A percentile compares a stretch with the other conserved stretches of the same genome.
phyloP scores from a whole-genome alignment of 805 yeast species.

The Citeromyces nyonsensis region DNA sequence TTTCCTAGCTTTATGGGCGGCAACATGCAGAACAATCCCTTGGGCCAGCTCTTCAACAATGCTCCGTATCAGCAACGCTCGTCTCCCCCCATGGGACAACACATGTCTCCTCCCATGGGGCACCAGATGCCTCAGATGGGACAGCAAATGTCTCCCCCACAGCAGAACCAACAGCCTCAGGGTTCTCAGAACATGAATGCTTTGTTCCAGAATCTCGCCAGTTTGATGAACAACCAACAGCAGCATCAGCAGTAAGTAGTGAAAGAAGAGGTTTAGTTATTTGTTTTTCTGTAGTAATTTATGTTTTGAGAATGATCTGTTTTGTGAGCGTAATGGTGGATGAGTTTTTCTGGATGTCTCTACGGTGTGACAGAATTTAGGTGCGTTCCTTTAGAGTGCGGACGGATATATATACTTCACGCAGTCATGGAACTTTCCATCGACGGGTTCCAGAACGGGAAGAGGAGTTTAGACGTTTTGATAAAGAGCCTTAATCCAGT shows the following conservation, averaged over 20 bases:
- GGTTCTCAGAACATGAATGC: slow-evolving; percentile 14
- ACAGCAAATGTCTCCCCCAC: slow-evolving; percentile 17
- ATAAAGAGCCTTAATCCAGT: no score
- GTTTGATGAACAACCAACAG: slow-evolving; percentile 16
- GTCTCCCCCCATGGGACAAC: slow-evolving; percentile 1
- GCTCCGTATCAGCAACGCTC: neutral
- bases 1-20: slow-evolving; percentile 6
- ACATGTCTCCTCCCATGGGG: slow-evolving; percentile 2
- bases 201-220: slow-evolving; percentile 18
- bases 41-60: slow-evolving; percentile 6
- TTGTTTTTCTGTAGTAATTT: no score
- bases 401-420: no score
- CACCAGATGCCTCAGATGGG: slow-evolving; percentile 8
- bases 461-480: no score
- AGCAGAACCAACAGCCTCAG: slow-evolving; percentile 10
- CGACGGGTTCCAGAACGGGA: no score
- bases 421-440: no score
- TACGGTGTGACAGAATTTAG: no score
- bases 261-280: no score
- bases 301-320: no score
- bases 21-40: slow-evolving; percentile 4
- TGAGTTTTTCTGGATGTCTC: no score
- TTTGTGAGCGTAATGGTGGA: no score
- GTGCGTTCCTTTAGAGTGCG: no score
- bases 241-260: slow-evolving; percentile 1